Evolutionary conservation across 495 filamentous ascomycete genomes (phyloP), one percentile per base, ranked within the genome.

Genomic region (Astrothelium subdiscretum): DNA sequence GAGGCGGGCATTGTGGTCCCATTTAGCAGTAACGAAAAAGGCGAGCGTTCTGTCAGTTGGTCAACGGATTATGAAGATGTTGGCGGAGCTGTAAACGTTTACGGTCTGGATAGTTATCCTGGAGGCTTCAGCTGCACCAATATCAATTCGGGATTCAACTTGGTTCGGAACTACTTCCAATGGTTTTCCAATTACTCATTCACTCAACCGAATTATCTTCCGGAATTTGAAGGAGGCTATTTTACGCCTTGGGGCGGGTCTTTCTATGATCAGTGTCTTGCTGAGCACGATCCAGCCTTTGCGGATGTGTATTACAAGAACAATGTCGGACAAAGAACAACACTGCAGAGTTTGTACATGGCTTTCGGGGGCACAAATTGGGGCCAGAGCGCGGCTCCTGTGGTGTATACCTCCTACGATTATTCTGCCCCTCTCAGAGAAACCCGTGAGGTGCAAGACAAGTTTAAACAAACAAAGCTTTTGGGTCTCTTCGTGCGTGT

Each of bases 181-280:
- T 72, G 79, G 59, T 82, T 82, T 58, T 73, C 73, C 61, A 69
- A 72, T 61, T 71, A 70, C 57, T 77, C 81, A 67, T 71, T 76
- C 24, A 80, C 77, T 27, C 78, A 83, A 67, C 83, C 83, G 0
- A 74, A 71, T 18, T 86, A 82, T 71, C 76, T 85, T 71, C 81
- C 83, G 12, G 83, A 86, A 66, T 86, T 86, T 68, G 83, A 86
- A 66, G 83, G 83, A 22, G 83, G 83, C 20, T 79, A 75, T 6
- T 85, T 82, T 62, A 83, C 82, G 66, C 80, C 80, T 12, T 86
- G 83, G 83, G 81, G 77, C 61, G 77, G 78, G 0, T 81, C 81
- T 0, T 74, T 80, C 60, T 83, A 80, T 24, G 78, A 75, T 18
- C 84, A 86, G 67, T 79, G 77, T 63, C 71, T 72, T 5, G 67